A percentile compares a stretch with the other conserved stretches of the same genome.
Conservation (phyloP, 257 asterid species). For the Lavandula angustifolia region DNA sequence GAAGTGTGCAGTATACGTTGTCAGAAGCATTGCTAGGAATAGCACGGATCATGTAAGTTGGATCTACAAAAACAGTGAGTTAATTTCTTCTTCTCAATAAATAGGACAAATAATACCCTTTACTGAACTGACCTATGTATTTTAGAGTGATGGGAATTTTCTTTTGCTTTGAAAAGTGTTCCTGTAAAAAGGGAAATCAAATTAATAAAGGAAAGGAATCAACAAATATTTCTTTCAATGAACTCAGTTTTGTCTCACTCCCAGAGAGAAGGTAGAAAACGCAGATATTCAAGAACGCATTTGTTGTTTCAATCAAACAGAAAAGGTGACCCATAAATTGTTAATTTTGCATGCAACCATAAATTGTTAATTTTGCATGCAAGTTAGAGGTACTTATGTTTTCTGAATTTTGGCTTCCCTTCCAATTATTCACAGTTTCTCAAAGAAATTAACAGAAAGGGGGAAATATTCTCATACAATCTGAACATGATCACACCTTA, state of each 20-base stretch:
- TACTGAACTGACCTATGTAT: constrained; percentile 57
- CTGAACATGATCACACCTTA: constrained; percentile 44
- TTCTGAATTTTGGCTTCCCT: not conserved
- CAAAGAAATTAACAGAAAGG: not conserved
- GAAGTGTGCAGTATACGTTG: constrained; percentile 72
- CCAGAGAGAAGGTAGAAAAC: not conserved
- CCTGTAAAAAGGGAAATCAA: constrained; percentile 42
- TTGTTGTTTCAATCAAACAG: not conserved
- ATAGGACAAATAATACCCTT: not conserved
- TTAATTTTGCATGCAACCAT: not conserved
- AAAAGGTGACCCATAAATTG: not conserved
- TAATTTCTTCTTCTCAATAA: constrained; percentile 23
- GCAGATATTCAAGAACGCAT: constrained; percentile 4
- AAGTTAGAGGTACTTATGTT: not conserved
- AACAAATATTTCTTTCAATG: constrained; percentile 24
- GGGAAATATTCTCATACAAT: not conserved
- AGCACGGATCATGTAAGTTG: constrained; percentile 80
- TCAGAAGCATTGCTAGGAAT: constrained; percentile 78
- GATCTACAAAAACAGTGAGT: constrained; percentile 47
- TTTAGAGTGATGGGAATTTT: constrained; percentile 57
- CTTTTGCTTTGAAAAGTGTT: constrained; percentile 39
- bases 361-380: not conserved
- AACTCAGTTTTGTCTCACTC: constrained; percentile 11
- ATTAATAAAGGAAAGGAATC: not conserved
- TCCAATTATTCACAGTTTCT: constrained; percentile 12